phyloP scores from a whole-genome alignment of 495 filamentous ascomycete genomes.

The Xylaria intraflava region DNA sequence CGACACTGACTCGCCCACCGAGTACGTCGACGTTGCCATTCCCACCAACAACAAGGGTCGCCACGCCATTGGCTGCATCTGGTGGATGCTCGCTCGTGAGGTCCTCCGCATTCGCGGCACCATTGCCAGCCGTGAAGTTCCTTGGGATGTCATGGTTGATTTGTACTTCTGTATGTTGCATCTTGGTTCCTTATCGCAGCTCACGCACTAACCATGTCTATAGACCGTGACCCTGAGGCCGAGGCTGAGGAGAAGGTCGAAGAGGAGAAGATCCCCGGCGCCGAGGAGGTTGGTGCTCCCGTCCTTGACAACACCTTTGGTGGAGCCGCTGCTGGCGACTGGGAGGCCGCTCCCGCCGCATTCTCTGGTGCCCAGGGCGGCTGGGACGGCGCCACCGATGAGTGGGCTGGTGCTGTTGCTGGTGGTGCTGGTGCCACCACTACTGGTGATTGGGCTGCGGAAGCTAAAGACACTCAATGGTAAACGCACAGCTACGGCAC shows the following conservation, averaged over 20 bases:
- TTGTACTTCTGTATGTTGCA: slow-evolving; percentile 81
- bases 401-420: slow-evolving; percentile 37
- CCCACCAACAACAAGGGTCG: slow-evolving; percentile 99
- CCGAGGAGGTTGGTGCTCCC: slow-evolving; percentile 75
- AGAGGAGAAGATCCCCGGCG: slow-evolving; percentile 63
- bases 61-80: slow-evolving; percentile 94
- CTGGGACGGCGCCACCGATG: slow-evolving; percentile 59
- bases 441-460: slow-evolving; percentile 63
- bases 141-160: slow-evolving; percentile 99
- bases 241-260: slow-evolving; percentile 88
- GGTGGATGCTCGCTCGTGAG: slow-evolving; percentile 99
- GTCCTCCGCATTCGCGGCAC: slow-evolving; percentile 97
- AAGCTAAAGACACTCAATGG: slow-evolving; percentile 57
- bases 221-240: slow-evolving; percentile 94
- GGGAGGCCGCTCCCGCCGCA: slow-evolving; percentile 62
- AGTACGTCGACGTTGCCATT: slow-evolving; percentile 99
- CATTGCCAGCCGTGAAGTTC: slow-evolving; percentile 83
- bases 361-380: slow-evolving; percentile 59
- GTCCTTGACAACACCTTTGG: slow-evolving; percentile 77
- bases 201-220: slow-evolving; percentile 18
- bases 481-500: slow-evolving; percentile 36
- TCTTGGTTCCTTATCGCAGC: not conserved
- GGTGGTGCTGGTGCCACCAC: slow-evolving; percentile 38
- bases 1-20: slow-evolving; percentile 98
- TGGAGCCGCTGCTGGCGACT: slow-evolving; percentile 47